Percentiles rank a stretch among this genome's conserved stretches.
Evolutionary conservation across 2,329 filamentous ascomycete genomes (phyloP).

Genomic region (Pseudodiploospora longispora): DNA sequence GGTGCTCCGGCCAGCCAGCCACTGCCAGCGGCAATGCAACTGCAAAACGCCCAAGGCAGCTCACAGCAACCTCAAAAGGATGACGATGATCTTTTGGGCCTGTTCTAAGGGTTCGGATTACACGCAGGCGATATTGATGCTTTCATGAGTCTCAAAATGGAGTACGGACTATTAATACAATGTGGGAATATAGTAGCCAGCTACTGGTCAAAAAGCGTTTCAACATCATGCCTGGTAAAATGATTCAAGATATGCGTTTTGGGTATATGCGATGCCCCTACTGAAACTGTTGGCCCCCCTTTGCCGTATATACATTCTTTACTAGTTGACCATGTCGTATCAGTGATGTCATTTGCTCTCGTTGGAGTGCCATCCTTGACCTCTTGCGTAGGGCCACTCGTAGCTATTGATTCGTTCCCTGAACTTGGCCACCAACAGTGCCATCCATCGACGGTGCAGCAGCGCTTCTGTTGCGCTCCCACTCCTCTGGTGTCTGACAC

Average conservation of each 20-base stretch:
- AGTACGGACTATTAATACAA: too few species aligned
- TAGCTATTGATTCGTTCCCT: slow-evolving; percentile 18
- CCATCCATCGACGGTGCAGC: slow-evolving; percentile 34
- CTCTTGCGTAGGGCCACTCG: neutral
- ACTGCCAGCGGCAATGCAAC: slow-evolving; percentile 54
- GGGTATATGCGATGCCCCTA: too few species aligned
- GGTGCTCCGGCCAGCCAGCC: slow-evolving; percentile 48
- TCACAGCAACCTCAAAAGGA: slow-evolving; percentile 40
- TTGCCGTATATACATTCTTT: too few species aligned
- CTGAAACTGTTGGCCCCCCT: too few species aligned
- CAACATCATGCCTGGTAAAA: too few species aligned
- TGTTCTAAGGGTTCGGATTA: slow-evolving; percentile 25
- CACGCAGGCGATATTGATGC: too few species aligned
- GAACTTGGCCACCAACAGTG: slow-evolving; percentile 35
- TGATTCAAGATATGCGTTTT: too few species aligned
- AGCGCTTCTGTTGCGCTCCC: slow-evolving; percentile 54
- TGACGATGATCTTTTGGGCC: slow-evolving; percentile 49
- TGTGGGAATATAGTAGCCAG: too few species aligned
- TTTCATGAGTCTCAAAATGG: too few species aligned
- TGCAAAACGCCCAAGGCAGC: slow-evolving; percentile 30
- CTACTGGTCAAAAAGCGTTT: too few species aligned
- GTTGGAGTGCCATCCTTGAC: neutral
- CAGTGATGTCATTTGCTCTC: too few species aligned
- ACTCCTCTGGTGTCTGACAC: slow-evolving; percentile 87
- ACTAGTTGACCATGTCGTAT: too few species aligned